Evolutionary conservation across 306 rosid genomes (phyloP), one percentile per base, ranked within the genome.

Genomic region (Potentilla sterilis): DNA sequence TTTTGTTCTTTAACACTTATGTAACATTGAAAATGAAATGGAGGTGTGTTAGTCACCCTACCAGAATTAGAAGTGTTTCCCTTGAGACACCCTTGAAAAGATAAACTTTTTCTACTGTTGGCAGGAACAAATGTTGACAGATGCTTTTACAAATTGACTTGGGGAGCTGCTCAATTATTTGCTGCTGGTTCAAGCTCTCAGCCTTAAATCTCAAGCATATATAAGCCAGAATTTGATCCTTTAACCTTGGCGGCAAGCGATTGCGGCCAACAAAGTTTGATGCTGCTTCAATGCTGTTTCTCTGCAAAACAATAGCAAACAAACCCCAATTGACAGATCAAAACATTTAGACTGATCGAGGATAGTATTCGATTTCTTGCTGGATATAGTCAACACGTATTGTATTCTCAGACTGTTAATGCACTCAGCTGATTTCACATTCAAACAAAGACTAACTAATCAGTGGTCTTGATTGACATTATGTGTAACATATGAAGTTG

Each of bases 131-230:
- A 47, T 83, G 90, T 77, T 85, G 93, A 70, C 88, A 86, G 52
- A 95, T 95, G 93, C 85, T 75, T 74, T 86, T 87, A 85, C 89
- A 84, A 58, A 95, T 92, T 0, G 98, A 92, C 74, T 92, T 90
- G 15, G 98, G 98, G 24, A 95, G 86, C 82, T 92, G 97, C 34
- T 92, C 96, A 48, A 95, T 80, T 46, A 95, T 86, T 2, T 83
- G 92, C 37, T 92, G 89, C 75, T 92, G 97, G 77, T 92, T 95
- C 81, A 95, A 83, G 75, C 88, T 88, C 85, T 90, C 97, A 9
- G 97, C 98, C 87, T 90, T 95, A 68, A 88, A 95, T 82, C 96
- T 88, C 78, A 92, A 83, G 59, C 96, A 95, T 96, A 95, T 95
- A 46, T 92, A 95, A n/a, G 93, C 96, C 71, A 92, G 46, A 57